Evolutionary conservation across 345 rosid genomes (phyloP), one percentile per base, ranked within the genome.

Genomic region (Ceriops decandra): DNA sequence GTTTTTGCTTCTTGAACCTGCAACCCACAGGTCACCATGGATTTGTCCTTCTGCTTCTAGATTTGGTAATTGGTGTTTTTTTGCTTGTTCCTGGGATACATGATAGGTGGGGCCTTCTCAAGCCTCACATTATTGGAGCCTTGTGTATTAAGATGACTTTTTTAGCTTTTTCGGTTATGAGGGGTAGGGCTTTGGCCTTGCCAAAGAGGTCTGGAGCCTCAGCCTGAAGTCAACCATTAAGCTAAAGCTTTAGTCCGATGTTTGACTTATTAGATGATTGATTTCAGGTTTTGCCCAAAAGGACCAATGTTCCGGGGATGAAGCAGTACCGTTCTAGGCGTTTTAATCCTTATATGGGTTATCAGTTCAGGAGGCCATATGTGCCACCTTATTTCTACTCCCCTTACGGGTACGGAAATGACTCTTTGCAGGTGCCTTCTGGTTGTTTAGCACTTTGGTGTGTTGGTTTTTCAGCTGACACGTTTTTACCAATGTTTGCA

Each of bases 251-350:
- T 33, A 33, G 36, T 33, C 7, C 36, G 8, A 46, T 65, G 13
- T 28, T 52, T 20, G 22, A 7, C 4, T 19, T 22, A 26, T 32
- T 30, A 6, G 22, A 36, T 60, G 32, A 60, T 61, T 3, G 31
- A 47, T 17, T 70, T 24, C 75, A 86, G 99, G 97, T 93, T 60
- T 72, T 84, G 72, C 89, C 87, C 9, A 93, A 93, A 80, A 83
- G 99, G 79, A 89, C 97, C 47, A 93, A 93, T 73, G 91, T 91
- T 73, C 98, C 97, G 47, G 98, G 97, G 71, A 70, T 91, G 91
- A 93, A 93, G 82, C 99, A 88, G 80, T 88, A 68, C 73, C 90
- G 86, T 3, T 84, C 93, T 2, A 82, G 96, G 63, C 88, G 88
- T 30, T 88, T 80, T 76, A 88, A 81, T 77, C 91, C 97, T 0